A percentile compares a stretch with the other conserved stretches of the same genome.
phyloP scores from a whole-genome alignment of 768 basidiomycete species.

The Tylopilus plumbeoviolaceoides region DNA sequence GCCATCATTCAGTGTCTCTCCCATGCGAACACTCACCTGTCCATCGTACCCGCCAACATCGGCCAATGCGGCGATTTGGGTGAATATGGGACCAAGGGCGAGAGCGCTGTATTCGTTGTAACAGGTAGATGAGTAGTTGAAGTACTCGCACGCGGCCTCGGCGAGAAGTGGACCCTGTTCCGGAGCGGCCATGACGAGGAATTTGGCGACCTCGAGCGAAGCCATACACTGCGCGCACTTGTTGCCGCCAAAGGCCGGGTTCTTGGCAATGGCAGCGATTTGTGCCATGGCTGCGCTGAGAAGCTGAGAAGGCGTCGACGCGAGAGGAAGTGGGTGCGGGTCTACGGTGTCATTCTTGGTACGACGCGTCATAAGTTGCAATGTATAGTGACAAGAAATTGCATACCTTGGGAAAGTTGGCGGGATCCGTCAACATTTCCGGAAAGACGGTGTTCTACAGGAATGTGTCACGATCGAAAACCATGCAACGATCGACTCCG shows the following conservation, averaged over 20 bases:
- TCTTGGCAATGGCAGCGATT: slow-evolving; percentile 33
- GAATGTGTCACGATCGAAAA: background rate
- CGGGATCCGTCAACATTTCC: slow-evolving; percentile 11
- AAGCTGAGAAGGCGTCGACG: slow-evolving; percentile 28
- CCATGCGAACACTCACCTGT: slow-evolving; percentile 29
- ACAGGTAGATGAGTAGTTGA: slow-evolving; percentile 36
- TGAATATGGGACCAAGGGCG: slow-evolving; percentile 38
- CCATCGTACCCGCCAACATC: slow-evolving; percentile 46
- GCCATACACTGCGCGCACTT: slow-evolving; percentile 38
- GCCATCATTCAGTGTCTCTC: too few species aligned
- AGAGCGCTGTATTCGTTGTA: slow-evolving; percentile 30
- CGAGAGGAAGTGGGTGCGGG: slow-evolving; percentile 39
- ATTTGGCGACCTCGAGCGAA: slow-evolving; percentile 37
- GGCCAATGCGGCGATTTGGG: slow-evolving; percentile 42
- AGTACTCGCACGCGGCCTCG: slow-evolving; percentile 39
- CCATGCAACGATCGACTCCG: background rate
- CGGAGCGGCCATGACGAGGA: slow-evolving; percentile 39
- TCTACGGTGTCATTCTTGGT: slow-evolving; percentile 40
- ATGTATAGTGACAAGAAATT: background rate
- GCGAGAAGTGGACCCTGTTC: slow-evolving; percentile 39
- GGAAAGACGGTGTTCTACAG: slow-evolving; percentile 53
- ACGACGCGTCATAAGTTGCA: too few species aligned
- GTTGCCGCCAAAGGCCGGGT: slow-evolving; percentile 33
- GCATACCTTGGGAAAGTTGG: slow-evolving; percentile 30
- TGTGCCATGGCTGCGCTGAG: slow-evolving; percentile 36